Conservation (phyloP, 805 yeast genomes). For the Candida sithepensis region DNA sequence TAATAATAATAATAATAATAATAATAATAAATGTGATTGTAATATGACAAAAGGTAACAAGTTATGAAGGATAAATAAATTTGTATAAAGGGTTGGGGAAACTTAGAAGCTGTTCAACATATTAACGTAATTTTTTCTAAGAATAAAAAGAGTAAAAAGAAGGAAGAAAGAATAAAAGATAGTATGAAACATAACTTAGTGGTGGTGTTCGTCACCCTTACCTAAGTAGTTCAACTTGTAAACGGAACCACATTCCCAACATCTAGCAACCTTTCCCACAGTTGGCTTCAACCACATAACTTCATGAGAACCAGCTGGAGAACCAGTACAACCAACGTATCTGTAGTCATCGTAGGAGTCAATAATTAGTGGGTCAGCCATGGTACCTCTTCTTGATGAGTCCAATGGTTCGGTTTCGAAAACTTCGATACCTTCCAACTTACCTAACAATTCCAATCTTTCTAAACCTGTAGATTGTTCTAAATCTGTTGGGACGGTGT, state of each 20-base stretch:
- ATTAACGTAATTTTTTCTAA: neutral
- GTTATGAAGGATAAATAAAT: neutral
- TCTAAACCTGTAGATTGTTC: constrained; percentile 99
- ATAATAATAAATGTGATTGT: neutral
- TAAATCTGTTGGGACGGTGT: constrained; percentile 85
- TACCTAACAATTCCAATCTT: constrained; percentile 92
- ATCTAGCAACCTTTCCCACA: constrained; percentile 79
- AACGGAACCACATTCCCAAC: constrained; percentile 98
- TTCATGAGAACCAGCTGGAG: constrained; percentile 89
- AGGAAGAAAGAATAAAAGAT: neutral
- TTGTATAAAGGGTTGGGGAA: neutral
- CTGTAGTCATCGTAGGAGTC: constrained; percentile 91
- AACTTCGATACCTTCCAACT: constrained; percentile 91
- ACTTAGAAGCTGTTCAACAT: neutral
- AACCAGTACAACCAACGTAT: constrained; percentile 96
- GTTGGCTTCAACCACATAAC: constrained; percentile 92
- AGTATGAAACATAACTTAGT: constrained; percentile 11
- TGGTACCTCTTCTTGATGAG: constrained; percentile 84
- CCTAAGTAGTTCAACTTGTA: constrained; percentile 87
- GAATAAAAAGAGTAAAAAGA: constrained; percentile 1
- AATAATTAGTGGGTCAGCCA: constrained; percentile 81
- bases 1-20: neutral
- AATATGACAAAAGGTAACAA: constrained; percentile 2
- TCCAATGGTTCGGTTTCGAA: constrained; percentile 88
- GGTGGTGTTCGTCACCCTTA: constrained; percentile 60